These are phyloP conservation scores for Globisporangium lucens DNA, from an alignment of 352 stramenopile species.

Conservation along the genomic window DNA sequence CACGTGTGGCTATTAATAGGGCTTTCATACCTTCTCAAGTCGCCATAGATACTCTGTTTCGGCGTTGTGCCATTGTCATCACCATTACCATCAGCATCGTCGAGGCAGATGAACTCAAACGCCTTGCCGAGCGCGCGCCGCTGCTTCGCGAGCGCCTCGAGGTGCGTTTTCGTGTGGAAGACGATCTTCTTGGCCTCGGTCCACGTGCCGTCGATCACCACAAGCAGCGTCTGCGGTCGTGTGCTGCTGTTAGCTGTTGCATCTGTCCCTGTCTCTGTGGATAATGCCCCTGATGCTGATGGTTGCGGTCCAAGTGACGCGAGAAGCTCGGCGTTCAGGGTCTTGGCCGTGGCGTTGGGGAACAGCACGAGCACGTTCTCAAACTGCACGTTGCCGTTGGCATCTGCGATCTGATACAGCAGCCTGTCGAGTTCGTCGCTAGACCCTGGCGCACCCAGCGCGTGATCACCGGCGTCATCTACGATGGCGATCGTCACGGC, in stretches of 20 bases:
- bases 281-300: not conserved
- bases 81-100: not conserved
- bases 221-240: slow-evolving; percentile 26
- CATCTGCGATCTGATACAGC: slow-evolving; percentile 21
- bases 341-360: slow-evolving; percentile 35
- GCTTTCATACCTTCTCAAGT: slow-evolving; percentile 37
- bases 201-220: slow-evolving; percentile 80
- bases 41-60: slow-evolving; percentile 56
- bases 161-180: slow-evolving; percentile 39
- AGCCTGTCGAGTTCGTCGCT: slow-evolving; percentile 29
- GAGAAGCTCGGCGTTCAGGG: slow-evolving; percentile 18
- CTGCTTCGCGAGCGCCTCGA: slow-evolving; percentile 27
- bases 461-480: slow-evolving; percentile 16
- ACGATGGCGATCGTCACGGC: slow-evolving; percentile 45
- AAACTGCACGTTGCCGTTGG: slow-evolving; percentile 11
- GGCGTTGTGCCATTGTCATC: not conserved
- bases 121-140: slow-evolving; percentile 21
- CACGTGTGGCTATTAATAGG: not conserved
- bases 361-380: slow-evolving; percentile 40
- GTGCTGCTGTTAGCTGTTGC: not conserved
- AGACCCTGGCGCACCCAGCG: slow-evolving; percentile 15
- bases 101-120: slow-evolving; percentile 55
- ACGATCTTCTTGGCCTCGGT: slow-evolving; percentile 80
- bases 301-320: not conserved
- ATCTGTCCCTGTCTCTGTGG: not conserved